Evolutionary conservation across 129 eudicot species (phyloP), one percentile per base, ranked within the genome.

Genomic region (Artemisia annua): DNA sequence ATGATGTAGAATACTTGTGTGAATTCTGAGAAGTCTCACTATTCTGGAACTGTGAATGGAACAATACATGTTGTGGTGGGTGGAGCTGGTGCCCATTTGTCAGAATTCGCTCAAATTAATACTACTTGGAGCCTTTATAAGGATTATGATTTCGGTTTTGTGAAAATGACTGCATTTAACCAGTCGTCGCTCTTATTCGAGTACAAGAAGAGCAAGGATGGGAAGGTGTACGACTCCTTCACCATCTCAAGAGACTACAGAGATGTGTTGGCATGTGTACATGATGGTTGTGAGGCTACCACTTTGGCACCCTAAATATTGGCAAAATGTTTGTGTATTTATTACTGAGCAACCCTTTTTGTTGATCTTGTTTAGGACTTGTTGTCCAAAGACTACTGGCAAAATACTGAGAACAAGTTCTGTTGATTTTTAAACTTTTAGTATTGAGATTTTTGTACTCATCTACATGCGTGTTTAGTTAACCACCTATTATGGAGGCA

Each of bases 31-130:
- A 90, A 59, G 67, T 76, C 85, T 14, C 85, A 85, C 46, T 90
- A 85, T 77, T 90, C 96, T 0, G 96, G 96, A 26, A 76, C 77
- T 0, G 81, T 85, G 60, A 87, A 87, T 13, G 94, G 88, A 5
- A 90, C 96, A 5, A 90, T 87, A 26, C 96, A 90, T 49, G 87
- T 90, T 1, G 96, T 90, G 7, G 94, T 75, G 15, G 94, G 96
- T 17, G 96, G 96, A 16, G 96, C 80, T 3, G 96, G 96, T 54
- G 70, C 84, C 70, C 97, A 87, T 75, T 64, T 90, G 58, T 83
- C 93, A 9, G 83, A 73, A 22, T 87, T 90, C 64, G 69, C 81
- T 26, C 4, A 75, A 11, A 66, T 90, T 10, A 81, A 81, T 62
- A 85, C 97, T 28, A 73, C 48, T 11, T 90, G 97, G 97, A 90